phyloP scores from a whole-genome alignment of 179 eudicot species.

The Dionaea muscipula region DNA sequence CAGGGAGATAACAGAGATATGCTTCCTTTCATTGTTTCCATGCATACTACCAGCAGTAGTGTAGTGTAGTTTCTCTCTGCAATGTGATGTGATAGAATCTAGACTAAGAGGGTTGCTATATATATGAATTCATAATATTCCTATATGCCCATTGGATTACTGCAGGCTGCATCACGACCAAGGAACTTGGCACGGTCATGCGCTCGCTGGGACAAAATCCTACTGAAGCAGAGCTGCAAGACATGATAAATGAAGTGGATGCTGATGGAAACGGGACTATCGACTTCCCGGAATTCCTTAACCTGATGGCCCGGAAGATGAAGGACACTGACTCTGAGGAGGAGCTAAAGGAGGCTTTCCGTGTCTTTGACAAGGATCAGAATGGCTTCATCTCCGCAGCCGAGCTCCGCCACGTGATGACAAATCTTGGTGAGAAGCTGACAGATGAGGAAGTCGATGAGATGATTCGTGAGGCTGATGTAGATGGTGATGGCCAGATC shows the following conservation, averaged over 20 bases:
- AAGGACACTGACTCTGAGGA: slow-evolving; percentile 41
- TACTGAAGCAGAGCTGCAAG: slow-evolving; percentile 15
- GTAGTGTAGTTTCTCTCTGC: no score
- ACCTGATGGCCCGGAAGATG: slow-evolving; percentile 17
- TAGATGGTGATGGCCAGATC: slow-evolving; percentile 18
- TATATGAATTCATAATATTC: no score
- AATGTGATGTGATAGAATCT: no score
- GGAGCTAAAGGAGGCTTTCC: slow-evolving; percentile 37
- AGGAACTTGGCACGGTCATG: slow-evolving; percentile 16
- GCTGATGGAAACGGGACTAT: slow-evolving; percentile 18
- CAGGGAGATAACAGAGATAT: no score
- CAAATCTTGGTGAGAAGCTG: slow-evolving; percentile 17
- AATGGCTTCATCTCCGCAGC: slow-evolving; percentile 40
- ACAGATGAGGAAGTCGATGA: slow-evolving; percentile 16
- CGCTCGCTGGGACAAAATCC: slow-evolving; percentile 18
- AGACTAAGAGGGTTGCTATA: no score
- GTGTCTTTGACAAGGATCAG: slow-evolving; percentile 36
- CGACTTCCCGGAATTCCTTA: slow-evolving; percentile 16
- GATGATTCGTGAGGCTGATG: slow-evolving; percentile 18
- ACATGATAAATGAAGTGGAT: slow-evolving; percentile 17
- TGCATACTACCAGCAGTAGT: no score
- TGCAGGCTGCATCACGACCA: slow-evolving; percentile 16
- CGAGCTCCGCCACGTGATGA: slow-evolving; percentile 20
- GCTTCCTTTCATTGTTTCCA: no score
- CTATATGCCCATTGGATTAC: neutral